Base-by-base conservation (phyloP, 306 rosid genomes). In the Lagenaria siceraria region DNA sequence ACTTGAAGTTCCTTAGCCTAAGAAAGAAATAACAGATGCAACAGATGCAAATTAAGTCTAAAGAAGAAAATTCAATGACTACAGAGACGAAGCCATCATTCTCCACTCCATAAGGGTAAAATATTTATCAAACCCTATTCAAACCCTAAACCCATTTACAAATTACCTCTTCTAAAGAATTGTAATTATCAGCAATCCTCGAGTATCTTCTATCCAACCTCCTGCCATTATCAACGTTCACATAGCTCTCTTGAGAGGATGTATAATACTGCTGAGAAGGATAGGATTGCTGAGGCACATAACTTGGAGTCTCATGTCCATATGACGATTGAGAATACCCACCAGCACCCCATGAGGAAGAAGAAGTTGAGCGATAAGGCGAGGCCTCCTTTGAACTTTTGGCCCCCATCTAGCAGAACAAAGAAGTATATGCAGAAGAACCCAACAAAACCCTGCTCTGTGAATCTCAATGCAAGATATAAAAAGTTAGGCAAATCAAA, bases 161-260 rank as follows among this genome's bases (percentile, higher is more conserved):
- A 29, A 73, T 78, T 79, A 92, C 97, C 95, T 90, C 82, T 12
- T 88, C 92, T 61, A 92, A 78, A 70, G 98, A 92, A 74, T 76
- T 83, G 87, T 86, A 95, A 63, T 85, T 71, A 84, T 95, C 97
- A 5, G 91, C 86, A 51, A 95, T 92, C 83, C 92, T 90, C 2
- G 96, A 92, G 83, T 88, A 95, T 79, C 82, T 95, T 80, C 93
- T 81, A 19, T 95, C 98, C 62, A 92, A 75, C 72, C 56, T 83
- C 78, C 49, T 86, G 49, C 82, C 72, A 56, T 77, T 77, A 49
- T 22, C 80, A 29, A 43, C 24, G 18, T 52, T 48, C 25, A 38
- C 74, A 21, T 74, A 27, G 36, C 40, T 42, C 18, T 81, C 79
- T 52, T 38, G 81, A 29, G 54, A 7, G 31, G 81, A 83, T 7